phyloP scores from a whole-genome alignment of 257 asterid genomes.

The Solanum tacnaense region DNA sequence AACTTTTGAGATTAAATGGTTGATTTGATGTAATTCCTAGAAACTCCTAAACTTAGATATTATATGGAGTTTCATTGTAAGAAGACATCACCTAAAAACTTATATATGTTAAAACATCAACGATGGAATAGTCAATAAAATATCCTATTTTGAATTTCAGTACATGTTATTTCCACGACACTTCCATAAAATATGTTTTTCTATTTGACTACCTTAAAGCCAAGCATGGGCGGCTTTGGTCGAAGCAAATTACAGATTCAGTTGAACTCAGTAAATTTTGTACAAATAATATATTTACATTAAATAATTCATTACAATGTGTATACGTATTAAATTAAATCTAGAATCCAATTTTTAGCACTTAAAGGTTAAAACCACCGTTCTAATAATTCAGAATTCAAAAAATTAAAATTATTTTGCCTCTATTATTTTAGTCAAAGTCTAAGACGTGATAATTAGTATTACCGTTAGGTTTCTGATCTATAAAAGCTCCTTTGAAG shows the following conservation, averaged over 20 bases:
- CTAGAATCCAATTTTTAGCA: neutral
- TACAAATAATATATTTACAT: neutral
- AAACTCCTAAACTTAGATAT: neutral
- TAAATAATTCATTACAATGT: neutral
- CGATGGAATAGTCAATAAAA: neutral
- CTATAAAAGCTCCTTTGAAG: neutral
- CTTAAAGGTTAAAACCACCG: no score
- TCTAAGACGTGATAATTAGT: neutral
- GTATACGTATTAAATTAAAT: neutral
- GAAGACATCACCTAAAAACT: neutral
- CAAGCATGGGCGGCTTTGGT: neutral
- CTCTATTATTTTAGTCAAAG: neutral
- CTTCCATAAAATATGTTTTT: neutral
- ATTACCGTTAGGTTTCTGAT: neutral
- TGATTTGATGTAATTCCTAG: neutral
- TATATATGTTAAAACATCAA: neutral
- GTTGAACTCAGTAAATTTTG: accelerated
- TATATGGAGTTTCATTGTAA: neutral
- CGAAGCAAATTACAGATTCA: neutral
- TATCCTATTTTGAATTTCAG: neutral
- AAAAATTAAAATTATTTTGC: neutral
- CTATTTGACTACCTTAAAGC: neutral
- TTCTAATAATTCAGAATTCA: neutral
- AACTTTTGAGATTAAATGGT: neutral
- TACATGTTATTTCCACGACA: neutral